Percentiles rank a stretch among this genome's conserved stretches.
Conservation (phyloP, 345 rosid species). For the Sonneratia alba region DNA sequence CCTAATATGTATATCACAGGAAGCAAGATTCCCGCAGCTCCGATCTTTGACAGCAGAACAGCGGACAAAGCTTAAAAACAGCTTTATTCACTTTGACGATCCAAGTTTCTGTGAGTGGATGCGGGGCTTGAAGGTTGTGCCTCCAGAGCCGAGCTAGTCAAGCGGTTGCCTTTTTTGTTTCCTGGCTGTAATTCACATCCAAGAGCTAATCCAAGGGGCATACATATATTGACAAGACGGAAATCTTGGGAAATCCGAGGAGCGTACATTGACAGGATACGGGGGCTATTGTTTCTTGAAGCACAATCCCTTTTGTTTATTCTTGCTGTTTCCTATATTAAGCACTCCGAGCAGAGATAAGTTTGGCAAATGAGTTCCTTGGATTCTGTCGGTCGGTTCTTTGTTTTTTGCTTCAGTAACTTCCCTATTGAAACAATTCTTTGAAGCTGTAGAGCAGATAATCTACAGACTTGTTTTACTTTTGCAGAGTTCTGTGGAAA, state of each 20-base stretch:
- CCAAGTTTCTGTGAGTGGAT: slow-evolving; percentile 93
- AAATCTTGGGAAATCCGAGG: background rate
- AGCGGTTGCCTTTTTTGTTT: background rate
- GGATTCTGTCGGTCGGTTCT: background rate
- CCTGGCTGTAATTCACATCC: background rate
- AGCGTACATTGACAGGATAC: background rate
- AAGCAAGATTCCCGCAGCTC: slow-evolving; percentile 89
- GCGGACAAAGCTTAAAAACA: slow-evolving; percentile 66
- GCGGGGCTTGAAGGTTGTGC: slow-evolving; percentile 63
- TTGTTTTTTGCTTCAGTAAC: background rate
- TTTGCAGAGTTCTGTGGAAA: background rate
- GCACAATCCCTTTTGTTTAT: background rate
- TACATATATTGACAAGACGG: background rate
- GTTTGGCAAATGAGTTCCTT: background rate
- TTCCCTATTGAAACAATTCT: background rate
- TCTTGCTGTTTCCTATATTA: background rate
- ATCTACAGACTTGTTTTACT: background rate
- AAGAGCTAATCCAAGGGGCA: background rate
- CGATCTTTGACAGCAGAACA: slow-evolving; percentile 51
- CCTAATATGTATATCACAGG: slow-evolving; percentile 28
- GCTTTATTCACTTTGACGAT: slow-evolving; percentile 80
- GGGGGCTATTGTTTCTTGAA: background rate
- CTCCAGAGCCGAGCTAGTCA: slow-evolving; percentile 56
- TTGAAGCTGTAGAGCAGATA: background rate
- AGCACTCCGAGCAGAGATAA: background rate